Conservation (phyloP, 2,329 filamentous ascomycete species). For the Claviceps humidiphila region DNA sequence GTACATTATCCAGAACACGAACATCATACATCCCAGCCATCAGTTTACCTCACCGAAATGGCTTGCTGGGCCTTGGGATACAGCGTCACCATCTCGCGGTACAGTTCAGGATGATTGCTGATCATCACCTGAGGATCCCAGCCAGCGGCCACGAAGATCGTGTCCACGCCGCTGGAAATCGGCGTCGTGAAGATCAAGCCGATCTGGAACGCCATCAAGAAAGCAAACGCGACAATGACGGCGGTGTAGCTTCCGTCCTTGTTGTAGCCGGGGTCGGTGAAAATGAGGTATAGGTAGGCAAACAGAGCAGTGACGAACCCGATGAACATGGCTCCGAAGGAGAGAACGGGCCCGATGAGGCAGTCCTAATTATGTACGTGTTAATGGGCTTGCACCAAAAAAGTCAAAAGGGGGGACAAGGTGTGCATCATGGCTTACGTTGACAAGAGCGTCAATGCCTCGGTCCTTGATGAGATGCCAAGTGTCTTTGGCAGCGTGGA, state of each 20-base stretch:
- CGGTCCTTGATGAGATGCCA: conserved; percentile 88
- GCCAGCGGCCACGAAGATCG: conserved; percentile 70
- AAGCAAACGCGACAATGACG: conserved; percentile 71
- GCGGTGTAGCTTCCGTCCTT: conserved; percentile 52
- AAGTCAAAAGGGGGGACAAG: not conserved
- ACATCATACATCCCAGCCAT: not conserved
- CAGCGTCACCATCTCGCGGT: conserved; percentile 61
- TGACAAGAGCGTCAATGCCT: conserved; percentile 79
- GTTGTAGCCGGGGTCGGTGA: conserved; percentile 74
- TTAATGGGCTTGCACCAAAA: conserved; percentile 7
- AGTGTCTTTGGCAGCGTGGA: conserved; percentile 76
- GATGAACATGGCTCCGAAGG: conserved; percentile 71
- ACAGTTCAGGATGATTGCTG: conserved; percentile 69
- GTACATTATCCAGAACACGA: not conserved
- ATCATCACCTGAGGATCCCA: conserved; percentile 64
- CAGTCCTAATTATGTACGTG: conserved; percentile 41
- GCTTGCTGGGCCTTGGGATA: conserved; percentile 76
- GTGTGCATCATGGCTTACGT: conserved; percentile 26
- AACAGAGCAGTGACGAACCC: conserved; percentile 71
- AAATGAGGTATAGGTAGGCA: conserved; percentile 74
- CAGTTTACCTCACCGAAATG: conserved; percentile 31
- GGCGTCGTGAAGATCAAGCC: conserved; percentile 83
- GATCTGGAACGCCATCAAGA: conserved; percentile 82
- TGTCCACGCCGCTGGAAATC: conserved; percentile 76
- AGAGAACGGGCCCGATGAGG: conserved; percentile 60